Base-by-base conservation (phyloP, 2,329 filamentous ascomycete genomes). In the Aspergillus transmontanensis region DNA sequence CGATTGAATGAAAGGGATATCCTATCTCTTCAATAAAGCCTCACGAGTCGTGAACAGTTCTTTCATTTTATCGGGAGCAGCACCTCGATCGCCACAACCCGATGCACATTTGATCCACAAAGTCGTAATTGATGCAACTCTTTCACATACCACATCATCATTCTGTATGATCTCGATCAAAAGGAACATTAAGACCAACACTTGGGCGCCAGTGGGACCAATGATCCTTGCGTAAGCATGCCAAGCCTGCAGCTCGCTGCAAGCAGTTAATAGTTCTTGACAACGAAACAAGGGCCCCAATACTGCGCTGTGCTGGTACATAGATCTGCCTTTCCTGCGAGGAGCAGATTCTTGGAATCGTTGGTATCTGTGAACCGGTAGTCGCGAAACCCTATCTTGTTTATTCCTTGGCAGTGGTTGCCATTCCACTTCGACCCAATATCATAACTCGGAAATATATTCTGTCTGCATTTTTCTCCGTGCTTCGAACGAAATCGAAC, bases 241-340 rank as follows among this genome's bases (percentile, higher is more conserved):
- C 63, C 61, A 65, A 63, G 50, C 54, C 11, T 34, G 58, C 26
- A 57, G 56, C 56, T 59, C 26, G 56, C 59, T 53, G 34, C 30
- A 48, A 53, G 41, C 58, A 23, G 32, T 43, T 45, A 57, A 62
- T 64, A 54, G 51, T 48, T 41, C 39, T 50, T 60, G 39, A 46
- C 41, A 39, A 34, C 34, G 23, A 57, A 30, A 50, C 16, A 39
- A 39, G 28, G 48, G 48, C 23, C 46, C 16, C 39, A 21, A 11
- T 28, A 58, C 26, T 28, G 26, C 58, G 34, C 30, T n/a, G 21
- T 6, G 28, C 48, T 9, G 16, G 21, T 48, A 51, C 21, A 51
- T 32, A 19, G 48, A 30, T 9, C 9, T 32, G 14, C 14, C 30
- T 4, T 34, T 32, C 16, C 28, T 19, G 7, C 28, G 28, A 6